Evolutionary conservation across 441 rosid genomes (phyloP).

Genomic region (Breynia disticha): DNA sequence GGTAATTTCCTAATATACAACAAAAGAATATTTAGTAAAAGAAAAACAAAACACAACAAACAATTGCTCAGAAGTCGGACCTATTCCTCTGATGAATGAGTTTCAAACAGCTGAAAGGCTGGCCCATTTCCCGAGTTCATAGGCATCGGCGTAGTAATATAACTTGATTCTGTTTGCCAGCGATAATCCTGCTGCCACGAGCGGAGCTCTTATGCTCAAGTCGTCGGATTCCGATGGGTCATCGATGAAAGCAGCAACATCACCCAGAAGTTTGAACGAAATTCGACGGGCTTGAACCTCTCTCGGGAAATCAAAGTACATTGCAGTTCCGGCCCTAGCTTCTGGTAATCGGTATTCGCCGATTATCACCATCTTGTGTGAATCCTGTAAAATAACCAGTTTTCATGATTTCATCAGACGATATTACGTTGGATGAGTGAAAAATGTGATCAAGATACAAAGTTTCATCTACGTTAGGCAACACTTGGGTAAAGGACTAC

Average conservation of each 20-base stretch:
- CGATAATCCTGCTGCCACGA: constrained; percentile 65
- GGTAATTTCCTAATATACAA: constrained; percentile 21
- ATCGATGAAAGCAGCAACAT: constrained; percentile 60
- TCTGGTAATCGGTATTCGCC: constrained; percentile 81
- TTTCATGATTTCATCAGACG: too few species aligned
- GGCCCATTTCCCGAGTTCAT: constrained; percentile 92
- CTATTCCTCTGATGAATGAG: background rate
- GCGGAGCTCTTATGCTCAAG: constrained; percentile 26
- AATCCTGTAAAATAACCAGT: constrained; percentile 37
- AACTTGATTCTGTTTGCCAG: constrained; percentile 61
- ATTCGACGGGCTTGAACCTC: constrained; percentile 56
- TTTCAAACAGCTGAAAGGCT: constrained; percentile 58
- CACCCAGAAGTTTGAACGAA: constrained; percentile 67
- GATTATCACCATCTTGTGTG: constrained; percentile 54
- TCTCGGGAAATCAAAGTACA: constrained; percentile 83
- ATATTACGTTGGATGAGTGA: too few species aligned
- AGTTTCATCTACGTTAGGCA: too few species aligned
- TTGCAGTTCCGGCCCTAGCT: constrained; percentile 59
- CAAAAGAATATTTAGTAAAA: constrained; percentile 8
- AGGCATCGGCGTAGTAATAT: constrained; percentile 68
- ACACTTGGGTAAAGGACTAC: too few species aligned
- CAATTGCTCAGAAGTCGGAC: constrained; percentile 13
- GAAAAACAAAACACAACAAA: constrained; percentile 13
- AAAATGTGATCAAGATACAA: too few species aligned
- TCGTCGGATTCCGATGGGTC: constrained; percentile 76